Base-by-base conservation (phyloP, 495 filamentous ascomycete genomes). In the Hypoxylon subgilvum region DNA sequence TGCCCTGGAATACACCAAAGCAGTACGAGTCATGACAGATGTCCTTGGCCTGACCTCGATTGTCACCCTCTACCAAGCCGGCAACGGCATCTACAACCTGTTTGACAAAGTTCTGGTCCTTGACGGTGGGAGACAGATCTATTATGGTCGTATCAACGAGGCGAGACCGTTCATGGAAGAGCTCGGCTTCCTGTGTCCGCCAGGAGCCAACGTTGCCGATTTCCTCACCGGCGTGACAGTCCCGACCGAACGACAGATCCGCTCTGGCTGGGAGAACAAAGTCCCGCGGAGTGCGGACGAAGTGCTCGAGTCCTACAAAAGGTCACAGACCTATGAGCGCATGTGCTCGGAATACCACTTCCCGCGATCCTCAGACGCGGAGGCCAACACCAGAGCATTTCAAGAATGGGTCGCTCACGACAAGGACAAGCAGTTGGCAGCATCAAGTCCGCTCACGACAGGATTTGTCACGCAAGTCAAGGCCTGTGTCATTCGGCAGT, bases 11-110 rank as follows among this genome's bases (percentile, higher is more conserved):
- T 95, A 92, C 45, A 83, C 84, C 54, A 86, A 82, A 69, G 87
- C 84, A 3, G 67, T 95, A 14, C 79, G 84, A 25, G 69, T 88
- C 6, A 82, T 84, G 31, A 87, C 86, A 3, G 82, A 90, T 35
- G 73, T 90, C 44, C 79, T 82, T 38, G 79, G 82, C 5, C 82
- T 79, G 41, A 88, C 88, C 8, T 83, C 85, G 25, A 76, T 84
- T 39, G 88, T 94, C n/a, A 88, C 90, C 6, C 88, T 94, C 59
- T 94, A 96, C 69, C 91, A 96, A 64, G 88, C 89, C 0, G 85
- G 86, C 22, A 88, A 95, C 66, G 78, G 76, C 31, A 86, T 88
- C 18, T 93, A 92, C 56, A 86, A 92, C 63, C 76, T 79, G 5
- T 93, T 94, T 57, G 88, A 94, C 72, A 91, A 91, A 72, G 87